These are phyloP conservation scores for Phytophthora constricta DNA, from an alignment of 352 stramenopile genomes.

Conservation along the genomic window DNA sequence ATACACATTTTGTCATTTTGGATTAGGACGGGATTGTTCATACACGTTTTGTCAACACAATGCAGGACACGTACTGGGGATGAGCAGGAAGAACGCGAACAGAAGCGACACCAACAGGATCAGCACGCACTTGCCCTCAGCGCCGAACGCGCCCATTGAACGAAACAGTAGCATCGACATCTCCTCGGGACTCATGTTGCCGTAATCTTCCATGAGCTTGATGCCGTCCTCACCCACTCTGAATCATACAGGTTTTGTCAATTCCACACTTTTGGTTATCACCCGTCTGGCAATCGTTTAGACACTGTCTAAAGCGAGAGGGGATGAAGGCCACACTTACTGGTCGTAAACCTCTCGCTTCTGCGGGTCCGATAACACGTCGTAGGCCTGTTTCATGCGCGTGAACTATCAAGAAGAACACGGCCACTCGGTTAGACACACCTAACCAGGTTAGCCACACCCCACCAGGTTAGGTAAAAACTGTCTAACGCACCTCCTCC, in stretches of 20 bases:
- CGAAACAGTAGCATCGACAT: conserved; percentile 74
- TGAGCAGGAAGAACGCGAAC: conserved; percentile 88
- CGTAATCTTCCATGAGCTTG: conserved; percentile 89
- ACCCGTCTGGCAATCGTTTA: too few species aligned
- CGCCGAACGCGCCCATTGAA: conserved; percentile 75
- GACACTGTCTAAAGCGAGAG: neutral
- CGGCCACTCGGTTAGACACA: too few species aligned
- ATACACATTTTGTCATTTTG: conserved; percentile 20
- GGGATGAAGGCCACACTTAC: conserved; percentile 26
- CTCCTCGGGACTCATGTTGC: conserved; percentile 81
- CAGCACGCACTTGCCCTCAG: conserved; percentile 70
- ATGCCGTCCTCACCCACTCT: conserved; percentile 90
- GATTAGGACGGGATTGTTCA: conserved; percentile 1
- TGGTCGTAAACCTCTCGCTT: conserved; percentile 87
- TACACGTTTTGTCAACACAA: conserved; percentile 11
- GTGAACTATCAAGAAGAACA: too few species aligned
- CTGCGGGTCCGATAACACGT: conserved; percentile 91
- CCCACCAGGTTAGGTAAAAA: too few species aligned
- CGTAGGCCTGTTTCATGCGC: conserved; percentile 92
- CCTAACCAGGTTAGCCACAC: too few species aligned
- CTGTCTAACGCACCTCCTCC: conserved; percentile 51
- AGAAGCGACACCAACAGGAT: conserved; percentile 77
- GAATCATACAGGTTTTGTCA: conserved; percentile 1
- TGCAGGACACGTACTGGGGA: conserved; percentile 62
- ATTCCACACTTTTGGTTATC: neutral